Base-by-base conservation (phyloP, 2,329 filamentous ascomycete genomes). In the Nemania diffusa region DNA sequence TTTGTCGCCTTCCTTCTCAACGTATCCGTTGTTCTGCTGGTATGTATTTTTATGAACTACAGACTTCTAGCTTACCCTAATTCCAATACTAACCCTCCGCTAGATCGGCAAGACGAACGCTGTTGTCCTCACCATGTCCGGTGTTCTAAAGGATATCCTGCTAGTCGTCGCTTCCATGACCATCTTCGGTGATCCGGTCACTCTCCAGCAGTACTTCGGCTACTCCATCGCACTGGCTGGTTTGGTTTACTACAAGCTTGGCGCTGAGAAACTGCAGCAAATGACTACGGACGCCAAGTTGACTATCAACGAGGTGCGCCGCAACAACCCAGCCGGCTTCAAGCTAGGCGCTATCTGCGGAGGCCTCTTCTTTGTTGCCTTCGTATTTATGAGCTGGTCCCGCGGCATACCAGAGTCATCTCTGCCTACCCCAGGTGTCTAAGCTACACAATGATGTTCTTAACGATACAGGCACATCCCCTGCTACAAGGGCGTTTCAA, bases 1-100 rank as follows among this genome's bases (percentile, higher is more conserved):
- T 81, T 88, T 70, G 85, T 94, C 64, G 93, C 93, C 0, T 96
- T 96, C 81, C 78, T 92, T 72, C 84, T 97, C 71, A 97, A 96
- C 80, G 87, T 97, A 37, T 92, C 92, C 53, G 92, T 93, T 69
- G 92, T 96, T 22, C 93, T 94, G 81, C 78, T 97, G 81, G 92
- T 95, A 87, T 78, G 90, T 83, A 42, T 15, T 46, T 40, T 13
- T 2, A 5, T 34, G 24, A 24, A 9, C 27, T 20, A 34, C 20
- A 46, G n/a, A 17, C n/a, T 2, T 37, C 27, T 17, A 7, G 32
- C 27, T 34, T 0, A 32, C 48, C n/a, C 2, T 20, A 11, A 48
- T 40, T 24, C 62, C 70, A 65, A 70, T 48, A 15, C 5, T 13
- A 34, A 53, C 20, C 29, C 26, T 26, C 11, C 7, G 42, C 29